Percentiles rank a stretch among this genome's conserved stretches.
Conservation (phyloP, 371 early-diverging fungal species). For the Mucor mucedo region DNA sequence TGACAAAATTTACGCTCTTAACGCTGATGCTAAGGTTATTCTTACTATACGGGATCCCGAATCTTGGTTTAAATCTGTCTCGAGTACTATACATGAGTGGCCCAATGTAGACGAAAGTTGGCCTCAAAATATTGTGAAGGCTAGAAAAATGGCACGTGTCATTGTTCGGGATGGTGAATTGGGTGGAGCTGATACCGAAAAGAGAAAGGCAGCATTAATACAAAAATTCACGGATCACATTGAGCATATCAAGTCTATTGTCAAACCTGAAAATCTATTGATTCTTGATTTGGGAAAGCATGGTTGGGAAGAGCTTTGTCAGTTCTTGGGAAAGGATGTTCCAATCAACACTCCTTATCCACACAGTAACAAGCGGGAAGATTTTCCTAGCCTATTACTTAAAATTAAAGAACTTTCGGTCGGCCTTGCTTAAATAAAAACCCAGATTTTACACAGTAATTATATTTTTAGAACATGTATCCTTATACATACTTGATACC, state of each 20-base stretch:
- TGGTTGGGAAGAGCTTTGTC: slow-evolving; percentile 27
- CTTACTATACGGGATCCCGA: slow-evolving; percentile 35
- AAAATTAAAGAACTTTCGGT: slow-evolving; percentile 6
- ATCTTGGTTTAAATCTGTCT: slow-evolving; percentile 26
- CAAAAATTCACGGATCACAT: slow-evolving; percentile 20
- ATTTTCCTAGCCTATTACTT: background rate
- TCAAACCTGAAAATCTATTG: slow-evolving; percentile 29
- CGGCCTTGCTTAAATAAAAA: background rate
- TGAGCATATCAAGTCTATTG: slow-evolving; percentile 21
- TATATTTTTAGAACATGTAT: background rate
- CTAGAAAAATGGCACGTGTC: slow-evolving; percentile 20
- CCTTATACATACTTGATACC: no score
- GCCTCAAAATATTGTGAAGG: slow-evolving; percentile 20
- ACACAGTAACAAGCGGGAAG: slow-evolving; percentile 14
- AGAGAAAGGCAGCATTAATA: slow-evolving; percentile 13
- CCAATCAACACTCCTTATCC: slow-evolving; percentile 19
- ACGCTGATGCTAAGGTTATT: slow-evolving; percentile 42
- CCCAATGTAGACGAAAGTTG: slow-evolving; percentile 17
- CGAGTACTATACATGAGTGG: slow-evolving; percentile 30
- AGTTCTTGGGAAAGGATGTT: slow-evolving; percentile 11
- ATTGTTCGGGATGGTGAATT: slow-evolving; percentile 29
- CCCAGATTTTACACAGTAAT: background rate
- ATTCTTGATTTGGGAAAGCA: slow-evolving; percentile 23
- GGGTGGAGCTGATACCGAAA: slow-evolving; percentile 5
- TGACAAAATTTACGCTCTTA: slow-evolving; percentile 22